Evolutionary conservation across 1,139 yeast species (phyloP).

Genomic region (Fermentozyma sake): DNA sequence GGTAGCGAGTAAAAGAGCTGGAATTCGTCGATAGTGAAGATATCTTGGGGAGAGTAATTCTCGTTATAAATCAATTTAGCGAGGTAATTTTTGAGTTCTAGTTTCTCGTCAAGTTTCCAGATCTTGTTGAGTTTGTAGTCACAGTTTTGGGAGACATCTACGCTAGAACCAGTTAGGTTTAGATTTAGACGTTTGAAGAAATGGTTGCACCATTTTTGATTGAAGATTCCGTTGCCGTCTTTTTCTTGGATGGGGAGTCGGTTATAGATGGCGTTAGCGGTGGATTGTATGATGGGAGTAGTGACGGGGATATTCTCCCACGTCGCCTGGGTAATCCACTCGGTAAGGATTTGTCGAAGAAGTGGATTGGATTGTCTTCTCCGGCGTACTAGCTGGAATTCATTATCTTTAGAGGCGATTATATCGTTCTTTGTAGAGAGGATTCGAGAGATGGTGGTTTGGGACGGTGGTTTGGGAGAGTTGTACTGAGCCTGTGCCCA

Average conservation of each 20-base stretch:
- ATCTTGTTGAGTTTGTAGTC: constrained; percentile 46
- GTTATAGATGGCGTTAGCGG: constrained; percentile 64
- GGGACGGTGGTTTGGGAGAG: constrained; percentile 53
- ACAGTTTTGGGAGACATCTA: constrained; percentile 34
- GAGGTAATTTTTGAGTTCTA: constrained; percentile 35
- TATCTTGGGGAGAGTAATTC: constrained; percentile 45
- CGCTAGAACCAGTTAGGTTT: constrained; percentile 42
- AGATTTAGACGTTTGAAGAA: constrained; percentile 53
- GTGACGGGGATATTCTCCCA: constrained; percentile 68
- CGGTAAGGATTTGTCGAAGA: constrained; percentile 53
- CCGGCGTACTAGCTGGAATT: constrained; percentile 49
- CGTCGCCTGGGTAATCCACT: constrained; percentile 65
- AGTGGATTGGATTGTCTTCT: constrained; percentile 55
- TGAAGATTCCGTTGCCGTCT: constrained; percentile 62
- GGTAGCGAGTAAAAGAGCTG: constrained; percentile 59
- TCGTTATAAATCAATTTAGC: constrained; percentile 26
- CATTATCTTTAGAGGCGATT: constrained; percentile 56
- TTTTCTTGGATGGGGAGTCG: constrained; percentile 49
- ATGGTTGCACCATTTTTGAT: constrained; percentile 62
- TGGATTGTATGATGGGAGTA: constrained; percentile 58
- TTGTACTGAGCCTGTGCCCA: constrained; percentile 61
- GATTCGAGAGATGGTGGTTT: constrained; percentile 62
- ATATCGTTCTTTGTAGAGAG: constrained; percentile 55
- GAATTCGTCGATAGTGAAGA: constrained; percentile 60
- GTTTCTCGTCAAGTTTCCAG: constrained; percentile 59